phyloP scores from a whole-genome alignment of 148 eudicot genomes.

The Camellia lanceoleosa region DNA sequence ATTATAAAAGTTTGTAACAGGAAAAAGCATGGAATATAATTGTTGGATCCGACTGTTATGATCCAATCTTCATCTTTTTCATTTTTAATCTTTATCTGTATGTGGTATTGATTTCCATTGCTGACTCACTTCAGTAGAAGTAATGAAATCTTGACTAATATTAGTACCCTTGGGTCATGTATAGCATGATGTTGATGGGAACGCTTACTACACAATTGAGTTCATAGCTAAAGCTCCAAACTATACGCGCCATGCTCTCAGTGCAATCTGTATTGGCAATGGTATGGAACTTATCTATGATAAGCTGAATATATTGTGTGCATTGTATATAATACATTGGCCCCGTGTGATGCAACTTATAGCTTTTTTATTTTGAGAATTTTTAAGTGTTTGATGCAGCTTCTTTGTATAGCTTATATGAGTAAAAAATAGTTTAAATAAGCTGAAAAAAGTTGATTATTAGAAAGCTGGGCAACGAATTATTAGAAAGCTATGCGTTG shows the following conservation, averaged over 20 bases:
- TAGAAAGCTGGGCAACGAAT: no score
- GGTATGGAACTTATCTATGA: conserved; percentile 47
- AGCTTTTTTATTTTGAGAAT: no score
- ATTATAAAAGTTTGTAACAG: not conserved
- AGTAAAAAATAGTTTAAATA: no score
- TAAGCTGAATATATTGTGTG: not conserved
- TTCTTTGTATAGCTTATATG: no score
- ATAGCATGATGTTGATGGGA: conserved; percentile 90
- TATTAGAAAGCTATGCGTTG: not conserved
- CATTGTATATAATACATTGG: not conserved
- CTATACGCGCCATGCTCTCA: conserved; percentile 90
- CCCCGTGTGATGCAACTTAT: no score
- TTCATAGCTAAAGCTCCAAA: conserved; percentile 83
- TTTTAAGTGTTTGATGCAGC: no score
- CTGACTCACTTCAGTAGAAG: not conserved
- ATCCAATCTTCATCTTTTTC: not conserved
- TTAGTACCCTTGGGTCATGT: conserved; percentile 16
- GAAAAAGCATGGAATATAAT: not conserved
- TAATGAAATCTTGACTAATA: not conserved
- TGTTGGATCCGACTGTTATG: not conserved
- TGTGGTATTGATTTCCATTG: not conserved
- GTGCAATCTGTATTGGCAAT: conserved; percentile 78
- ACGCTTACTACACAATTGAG: conserved; percentile 84
- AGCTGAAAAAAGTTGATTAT: no score
- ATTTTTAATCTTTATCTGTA: not conserved